Evolutionary conservation across 1,284 basidiomycete genomes (phyloP), one percentile per base, ranked within the genome.

Genomic region (Rhodofomes roseus): DNA sequence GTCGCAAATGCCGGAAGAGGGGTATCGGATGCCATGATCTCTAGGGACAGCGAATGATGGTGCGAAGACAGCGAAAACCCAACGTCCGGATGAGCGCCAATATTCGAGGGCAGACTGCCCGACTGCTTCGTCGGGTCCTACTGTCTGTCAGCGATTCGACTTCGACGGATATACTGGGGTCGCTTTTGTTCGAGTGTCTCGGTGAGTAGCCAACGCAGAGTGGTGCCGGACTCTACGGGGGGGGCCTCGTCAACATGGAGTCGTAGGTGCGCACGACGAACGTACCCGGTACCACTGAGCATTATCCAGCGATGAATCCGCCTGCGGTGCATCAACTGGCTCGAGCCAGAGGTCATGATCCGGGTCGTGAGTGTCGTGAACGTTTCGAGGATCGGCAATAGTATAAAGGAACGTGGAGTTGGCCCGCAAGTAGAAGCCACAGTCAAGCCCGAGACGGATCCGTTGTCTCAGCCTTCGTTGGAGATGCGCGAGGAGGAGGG

Each of bases 381-480:
- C 48, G 20, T 34, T 29, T 51, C 11, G 48, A 9, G 14, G 27
- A 9, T 51, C 48, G 31, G 55, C 12, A 20, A 51, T 14, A 20
- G 25, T 29, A 36, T 20, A 52, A 29, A 40, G 16, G 48, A 57
- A 57, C 12, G 56, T 57, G 23, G 56, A 27, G 36, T 57, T 57
- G 29, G 56, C 34, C 36, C 41, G 48, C 34, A 48, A 41, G 37
- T 57, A 57, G 41, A 36, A 31, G 43, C 25, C 43, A 56, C 43
- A 48, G 25, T 39, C 43, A 29, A 46, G 31, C 43, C 40, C 43
- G 44, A 51, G 44, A 2, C 41, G 34, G 3, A 37, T 37, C 23
- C 44, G 55, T 43, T 56, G 55, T 29, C 36, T 46, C 43, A 48
- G 20, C 22, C 48, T 48, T 20, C 22, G 29, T 11, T 39, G 56